Percentiles rank a stretch among this genome's conserved stretches.
Conservation (phyloP, 2,329 filamentous ascomycete species). For the Cordyceps fumosorosea region DNA sequence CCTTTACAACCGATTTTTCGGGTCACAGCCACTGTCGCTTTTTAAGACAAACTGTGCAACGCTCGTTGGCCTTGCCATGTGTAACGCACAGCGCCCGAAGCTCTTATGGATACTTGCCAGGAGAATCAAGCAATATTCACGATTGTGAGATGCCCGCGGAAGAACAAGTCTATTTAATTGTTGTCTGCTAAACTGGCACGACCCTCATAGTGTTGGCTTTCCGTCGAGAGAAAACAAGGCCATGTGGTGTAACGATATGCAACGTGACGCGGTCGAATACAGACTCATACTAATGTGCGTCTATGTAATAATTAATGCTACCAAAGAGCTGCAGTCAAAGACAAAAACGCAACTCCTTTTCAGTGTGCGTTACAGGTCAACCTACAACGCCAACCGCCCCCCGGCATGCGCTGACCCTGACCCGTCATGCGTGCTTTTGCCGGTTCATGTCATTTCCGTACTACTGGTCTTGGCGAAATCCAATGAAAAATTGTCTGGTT, state of each 20-base stretch:
- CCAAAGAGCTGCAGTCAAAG: background rate
- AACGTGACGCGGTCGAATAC: background rate
- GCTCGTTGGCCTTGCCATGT: background rate
- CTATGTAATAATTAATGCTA: background rate
- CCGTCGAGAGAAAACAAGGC: constrained; percentile 1
- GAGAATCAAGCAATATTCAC: background rate
- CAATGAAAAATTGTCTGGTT: background rate
- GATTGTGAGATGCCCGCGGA: too few relatives aligned
- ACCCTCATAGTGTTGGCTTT: background rate
- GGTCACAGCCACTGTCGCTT: background rate
- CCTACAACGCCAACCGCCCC: background rate
- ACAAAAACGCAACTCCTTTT: background rate
- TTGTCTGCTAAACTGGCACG: too few relatives aligned
- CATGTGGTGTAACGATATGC: background rate
- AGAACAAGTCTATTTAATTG: background rate
- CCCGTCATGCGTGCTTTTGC: background rate
- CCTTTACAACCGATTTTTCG: background rate
- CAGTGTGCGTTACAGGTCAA: background rate
- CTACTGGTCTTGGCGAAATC: background rate
- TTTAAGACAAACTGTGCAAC: background rate
- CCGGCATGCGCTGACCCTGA: background rate
- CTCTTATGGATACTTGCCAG: background rate
- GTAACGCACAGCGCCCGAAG: background rate
- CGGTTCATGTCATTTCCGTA: background rate
- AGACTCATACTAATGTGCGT: background rate